Percentiles rank a stretch among this genome's conserved stretches.
Evolutionary conservation across 257 asterid species (phyloP).

Genomic region (Avicennia marina): DNA sequence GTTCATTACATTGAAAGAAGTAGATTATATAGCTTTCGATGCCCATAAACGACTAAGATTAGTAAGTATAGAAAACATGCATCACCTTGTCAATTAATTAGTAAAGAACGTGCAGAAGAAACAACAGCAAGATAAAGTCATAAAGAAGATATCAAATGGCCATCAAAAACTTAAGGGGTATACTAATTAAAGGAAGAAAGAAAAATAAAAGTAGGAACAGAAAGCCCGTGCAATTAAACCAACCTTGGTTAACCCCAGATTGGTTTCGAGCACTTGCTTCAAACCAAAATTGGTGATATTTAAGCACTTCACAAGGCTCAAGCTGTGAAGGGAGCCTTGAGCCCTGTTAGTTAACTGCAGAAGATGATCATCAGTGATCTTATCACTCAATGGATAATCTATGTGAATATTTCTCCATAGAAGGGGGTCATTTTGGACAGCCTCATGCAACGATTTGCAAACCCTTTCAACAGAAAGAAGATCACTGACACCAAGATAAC

Average conservation of each 20-base stretch:
- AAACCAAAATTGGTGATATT: slow-evolving; percentile 49
- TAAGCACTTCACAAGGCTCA: slow-evolving; percentile 51
- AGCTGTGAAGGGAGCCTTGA: slow-evolving; percentile 53
- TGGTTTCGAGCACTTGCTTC: slow-evolving; percentile 49
- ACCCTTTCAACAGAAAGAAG: slow-evolving; percentile 67
- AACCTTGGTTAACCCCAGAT: slow-evolving; percentile 60
- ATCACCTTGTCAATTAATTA: not conserved
- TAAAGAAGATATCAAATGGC: not conserved
- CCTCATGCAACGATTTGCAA: slow-evolving; percentile 56
- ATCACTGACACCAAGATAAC: slow-evolving; percentile 53
- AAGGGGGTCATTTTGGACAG: slow-evolving; percentile 59
- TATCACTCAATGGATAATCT: slow-evolving; percentile 33
- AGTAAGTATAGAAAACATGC: not conserved
- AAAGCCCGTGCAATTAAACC: slow-evolving; percentile 6
- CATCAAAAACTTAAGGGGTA: not conserved
- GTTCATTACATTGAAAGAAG: not conserved
- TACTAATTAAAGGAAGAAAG: no score
- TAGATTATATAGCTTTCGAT: no score
- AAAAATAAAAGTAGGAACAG: not conserved
- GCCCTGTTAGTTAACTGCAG: slow-evolving; percentile 56
- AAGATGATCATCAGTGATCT: slow-evolving; percentile 57
- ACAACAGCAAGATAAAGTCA: not conserved
- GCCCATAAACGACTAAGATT: not conserved
- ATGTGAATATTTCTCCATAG: slow-evolving; percentile 60
- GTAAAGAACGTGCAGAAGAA: not conserved